Conservation (phyloP, 2,329 filamentous ascomycete genomes). For the Amphichorda felina region DNA sequence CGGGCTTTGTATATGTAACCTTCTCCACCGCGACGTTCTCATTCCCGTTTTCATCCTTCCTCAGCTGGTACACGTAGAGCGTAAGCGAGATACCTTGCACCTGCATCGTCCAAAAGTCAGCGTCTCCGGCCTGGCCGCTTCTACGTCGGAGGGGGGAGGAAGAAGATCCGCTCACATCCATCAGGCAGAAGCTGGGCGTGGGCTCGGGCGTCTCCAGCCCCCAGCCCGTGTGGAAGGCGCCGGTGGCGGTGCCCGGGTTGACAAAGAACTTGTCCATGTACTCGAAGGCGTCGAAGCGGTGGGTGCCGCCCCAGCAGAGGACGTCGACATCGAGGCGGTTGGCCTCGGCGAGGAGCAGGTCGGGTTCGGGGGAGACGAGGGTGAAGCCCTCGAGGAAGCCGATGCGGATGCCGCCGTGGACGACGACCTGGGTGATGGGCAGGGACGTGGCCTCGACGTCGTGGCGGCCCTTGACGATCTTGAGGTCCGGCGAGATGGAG, state of each 20-base stretch:
- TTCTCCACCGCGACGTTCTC: slow-evolving; percentile 79
- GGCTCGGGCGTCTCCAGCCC: slow-evolving; percentile 54
- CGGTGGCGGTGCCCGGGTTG: slow-evolving; percentile 56
- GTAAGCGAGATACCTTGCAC: slow-evolving; percentile 94
- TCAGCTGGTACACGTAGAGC: slow-evolving; percentile 83
- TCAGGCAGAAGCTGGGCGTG: slow-evolving; percentile 86
- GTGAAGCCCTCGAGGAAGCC: slow-evolving; percentile 60
- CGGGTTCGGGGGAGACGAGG: slow-evolving; percentile 54
- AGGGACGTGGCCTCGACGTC: slow-evolving; percentile 56
- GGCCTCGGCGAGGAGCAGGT: slow-evolving; percentile 54
- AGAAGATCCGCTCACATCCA: slow-evolving; percentile 56
- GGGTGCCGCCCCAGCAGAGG: slow-evolving; percentile 56
- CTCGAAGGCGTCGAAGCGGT: slow-evolving; percentile 59
- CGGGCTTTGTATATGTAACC: slow-evolving; percentile 73
- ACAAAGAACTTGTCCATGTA: slow-evolving; percentile 67
- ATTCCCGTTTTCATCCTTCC: slow-evolving; percentile 63
- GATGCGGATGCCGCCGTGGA: slow-evolving; percentile 52
- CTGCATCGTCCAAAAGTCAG: slow-evolving; percentile 28
- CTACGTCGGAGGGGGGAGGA: not conserved
- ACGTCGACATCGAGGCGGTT: slow-evolving; percentile 59
- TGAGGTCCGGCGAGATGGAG: slow-evolving; percentile 59
- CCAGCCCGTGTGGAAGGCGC: slow-evolving; percentile 49
- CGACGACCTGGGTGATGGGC: slow-evolving; percentile 53
- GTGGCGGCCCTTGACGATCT: slow-evolving; percentile 56
- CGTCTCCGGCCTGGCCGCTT: not conserved